Base-by-base conservation (phyloP, 495 filamentous ascomycete species). In the Daldinia decipiens region DNA sequence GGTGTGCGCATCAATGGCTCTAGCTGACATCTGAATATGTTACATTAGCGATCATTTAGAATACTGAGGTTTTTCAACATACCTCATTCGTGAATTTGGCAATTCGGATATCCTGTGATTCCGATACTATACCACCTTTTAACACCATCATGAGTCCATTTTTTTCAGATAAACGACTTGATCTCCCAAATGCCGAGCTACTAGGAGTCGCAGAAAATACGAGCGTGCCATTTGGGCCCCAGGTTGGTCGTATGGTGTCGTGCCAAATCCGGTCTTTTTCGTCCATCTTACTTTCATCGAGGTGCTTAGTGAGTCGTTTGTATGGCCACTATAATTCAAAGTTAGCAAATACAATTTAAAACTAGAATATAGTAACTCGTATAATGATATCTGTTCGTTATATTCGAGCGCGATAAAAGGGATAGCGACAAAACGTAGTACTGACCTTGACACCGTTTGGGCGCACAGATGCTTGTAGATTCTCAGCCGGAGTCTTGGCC, bases 251-350 rank as follows among this genome's bases (percentile, higher is more conserved):
- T 82, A 91, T 84, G 62, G 85, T 86, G 59, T 85, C 76, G 80
- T 91, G 87, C 74, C 87, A 90, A 50, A 79, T 82, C 76, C 82
- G 78, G 50, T 93, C 91, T 29, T 78, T 77, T 32, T 84, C 78
- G 68, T 80, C 83, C 84, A 92, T 83, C 52, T 88, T 79, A 71
- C 79, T 81, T 38, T 86, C 80, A 72, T 89, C 86, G 65, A 85
- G 83, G 19, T 86, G 86, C 76, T 93, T 93, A 39, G 90, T 82
- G 73, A 86, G 86, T 77, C 93, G 94, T 77, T 90, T 83, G 80
- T 95, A 93, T 40, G 93, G 93, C 88, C 90, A 97, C 94, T 98
- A 88, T 74, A 84, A 76, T 73, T 77, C 78, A 72, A 21, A 17
- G 19, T 79, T 73, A 74, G 74, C 69, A 73, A 45, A 65, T 58